Conservation (phyloP, 345 rosid species). For the Gossypium ekmanianum region DNA sequence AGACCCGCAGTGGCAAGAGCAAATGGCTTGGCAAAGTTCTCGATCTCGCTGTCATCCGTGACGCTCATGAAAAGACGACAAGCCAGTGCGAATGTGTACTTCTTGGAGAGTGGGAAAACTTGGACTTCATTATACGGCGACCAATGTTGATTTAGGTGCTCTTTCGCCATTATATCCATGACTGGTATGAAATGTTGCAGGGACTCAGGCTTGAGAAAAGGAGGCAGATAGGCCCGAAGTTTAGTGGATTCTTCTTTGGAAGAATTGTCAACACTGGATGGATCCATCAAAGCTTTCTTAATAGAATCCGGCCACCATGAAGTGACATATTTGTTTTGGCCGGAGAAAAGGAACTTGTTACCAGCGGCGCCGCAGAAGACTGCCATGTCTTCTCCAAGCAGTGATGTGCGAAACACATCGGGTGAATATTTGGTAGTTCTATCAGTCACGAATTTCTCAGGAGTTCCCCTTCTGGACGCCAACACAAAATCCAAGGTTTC, state of each 20-base stretch:
- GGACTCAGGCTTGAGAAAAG: constrained; percentile 27
- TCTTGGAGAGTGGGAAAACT: constrained; percentile 29
- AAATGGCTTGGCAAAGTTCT: constrained; percentile 18
- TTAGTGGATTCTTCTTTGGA: constrained; percentile 17
- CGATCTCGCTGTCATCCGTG: constrained; percentile 11
- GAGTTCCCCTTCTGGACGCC: constrained; percentile 14
- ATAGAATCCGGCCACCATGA: constrained; percentile 36
- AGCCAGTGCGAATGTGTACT: constrained; percentile 32
- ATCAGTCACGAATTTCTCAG: constrained; percentile 28
- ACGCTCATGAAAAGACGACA: constrained; percentile 29
- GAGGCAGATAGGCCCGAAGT: constrained; percentile 19
- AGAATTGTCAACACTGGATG: background rate
- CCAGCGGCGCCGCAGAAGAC: constrained; percentile 28
- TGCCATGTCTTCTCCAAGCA: constrained; percentile 27
- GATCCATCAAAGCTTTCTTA: constrained; percentile 23
- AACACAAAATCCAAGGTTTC: constrained; percentile 21
- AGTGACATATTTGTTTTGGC: constrained; percentile 31
- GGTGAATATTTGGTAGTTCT: constrained; percentile 26
- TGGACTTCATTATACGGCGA: constrained; percentile 19
- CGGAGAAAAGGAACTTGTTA: constrained; percentile 31
- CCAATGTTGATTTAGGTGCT: constrained; percentile 26
- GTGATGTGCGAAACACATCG: constrained; percentile 25
- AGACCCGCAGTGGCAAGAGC: constrained; percentile 24
- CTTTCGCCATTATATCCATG: constrained; percentile 34
- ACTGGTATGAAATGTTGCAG: constrained; percentile 26